phyloP scores from a whole-genome alignment of 352 stramenopile genomes.

The Blastocystis sp. region DNA sequence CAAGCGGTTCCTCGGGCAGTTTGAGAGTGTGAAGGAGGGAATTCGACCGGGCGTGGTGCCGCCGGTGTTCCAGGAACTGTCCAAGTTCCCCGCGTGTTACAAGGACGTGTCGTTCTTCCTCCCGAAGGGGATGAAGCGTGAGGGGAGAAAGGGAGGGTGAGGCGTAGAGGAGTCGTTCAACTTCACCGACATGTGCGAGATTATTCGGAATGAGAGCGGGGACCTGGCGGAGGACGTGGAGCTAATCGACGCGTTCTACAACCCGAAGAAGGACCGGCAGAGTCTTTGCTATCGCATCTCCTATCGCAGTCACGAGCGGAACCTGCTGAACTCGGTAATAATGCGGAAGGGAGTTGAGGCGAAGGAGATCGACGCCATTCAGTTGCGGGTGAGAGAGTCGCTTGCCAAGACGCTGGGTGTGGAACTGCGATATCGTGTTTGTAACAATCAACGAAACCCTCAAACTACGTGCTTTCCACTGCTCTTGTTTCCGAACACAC shows the following conservation, averaged over 20 bases:
- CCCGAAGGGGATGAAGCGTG: conserved; percentile 59
- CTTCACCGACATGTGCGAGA: conserved; percentile 90
- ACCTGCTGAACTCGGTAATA: conserved; percentile 63
- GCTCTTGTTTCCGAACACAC: not conserved
- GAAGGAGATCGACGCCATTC: conserved; percentile 87
- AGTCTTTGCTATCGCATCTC: conserved; percentile 94
- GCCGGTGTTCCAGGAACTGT: conserved; percentile 84
- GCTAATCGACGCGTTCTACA: conserved; percentile 88
- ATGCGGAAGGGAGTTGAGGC: not conserved
- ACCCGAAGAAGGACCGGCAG: conserved; percentile 84
- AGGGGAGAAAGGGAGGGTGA: not conserved
- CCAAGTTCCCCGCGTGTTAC: conserved; percentile 91
- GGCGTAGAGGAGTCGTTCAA: conserved; percentile 67
- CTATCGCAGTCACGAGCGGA: conserved; percentile 95
- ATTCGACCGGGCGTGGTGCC: not conserved
- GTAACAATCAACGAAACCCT: conserved; percentile 58
- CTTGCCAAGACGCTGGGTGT: conserved; percentile 71
- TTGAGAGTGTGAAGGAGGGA: conserved; percentile 48
- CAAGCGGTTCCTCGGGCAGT: conserved; percentile 69
- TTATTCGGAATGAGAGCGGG: conserved; percentile 83
- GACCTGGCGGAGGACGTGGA: conserved; percentile 86
- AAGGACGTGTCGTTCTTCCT: conserved; percentile 98
- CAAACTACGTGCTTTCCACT: not conserved
- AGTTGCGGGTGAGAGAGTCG: conserved; percentile 74
- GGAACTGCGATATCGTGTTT: conserved; percentile 70